Conservation (phyloP, 495 filamentous ascomycete species). For the Lophium mytilinum region DNA sequence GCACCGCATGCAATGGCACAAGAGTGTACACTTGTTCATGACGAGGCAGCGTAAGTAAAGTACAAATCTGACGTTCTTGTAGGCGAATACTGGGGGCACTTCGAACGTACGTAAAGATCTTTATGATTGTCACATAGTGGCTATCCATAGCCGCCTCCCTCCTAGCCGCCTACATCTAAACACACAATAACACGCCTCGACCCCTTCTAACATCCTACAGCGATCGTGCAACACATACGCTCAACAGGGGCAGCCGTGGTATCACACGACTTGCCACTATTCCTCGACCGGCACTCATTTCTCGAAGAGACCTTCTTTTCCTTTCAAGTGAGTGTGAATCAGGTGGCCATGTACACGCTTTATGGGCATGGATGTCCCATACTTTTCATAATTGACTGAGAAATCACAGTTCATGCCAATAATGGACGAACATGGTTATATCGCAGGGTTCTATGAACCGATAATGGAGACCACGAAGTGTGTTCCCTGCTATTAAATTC, state of each 20-base stretch:
- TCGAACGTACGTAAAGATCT: not conserved
- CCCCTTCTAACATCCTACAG: no score
- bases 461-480: conserved; percentile 17
- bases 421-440: conserved; percentile 6
- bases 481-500: not conserved
- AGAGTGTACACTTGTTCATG: no score
- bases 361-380: no score
- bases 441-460: conserved; percentile 19
- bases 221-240: not conserved
- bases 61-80: no score
- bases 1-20: no score
- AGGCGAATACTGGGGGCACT: not conserved
- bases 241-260: conserved; percentile 12
- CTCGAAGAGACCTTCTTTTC: conserved; percentile 24
- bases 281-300: conserved; percentile 18
- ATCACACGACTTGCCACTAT: conserved; percentile 7
- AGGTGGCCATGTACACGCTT: no score
- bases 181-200: no score
- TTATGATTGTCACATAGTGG: no score
- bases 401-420: conserved; percentile 7
- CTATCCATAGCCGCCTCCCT: no score
- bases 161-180: no score
- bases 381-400: no score
- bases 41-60: no score
- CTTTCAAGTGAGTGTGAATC: not conserved